Base-by-base conservation (phyloP, 305 asterid species). In the Euphrasia arctica region DNA sequence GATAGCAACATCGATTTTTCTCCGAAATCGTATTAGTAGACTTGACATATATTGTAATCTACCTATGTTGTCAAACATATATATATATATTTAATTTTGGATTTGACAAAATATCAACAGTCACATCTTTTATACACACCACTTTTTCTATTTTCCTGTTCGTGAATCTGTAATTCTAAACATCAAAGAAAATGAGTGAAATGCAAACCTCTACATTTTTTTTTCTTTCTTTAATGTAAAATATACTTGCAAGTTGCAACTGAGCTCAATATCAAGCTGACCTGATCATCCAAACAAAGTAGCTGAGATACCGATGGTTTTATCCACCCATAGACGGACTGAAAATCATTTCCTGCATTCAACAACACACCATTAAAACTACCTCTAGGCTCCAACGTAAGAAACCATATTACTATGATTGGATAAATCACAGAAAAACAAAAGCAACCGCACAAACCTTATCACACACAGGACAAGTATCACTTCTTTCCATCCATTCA, bases 401-500 rank as follows among this genome's bases (percentile, higher is more conserved):
- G 9, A 54, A 64, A 41, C 66, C 55, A 56, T 41, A 39, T 39
- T 39, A 39, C 43, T 39, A 8, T 9, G 1, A 45, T 39, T n/a
- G 25, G 18, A 8, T n/a, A 6, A 50, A 50, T 50, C 56, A 50
- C n/a, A 60, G 39, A 18, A 59, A 59, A 15, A 59, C 32, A 54
- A 36, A 39, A 39, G 43, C 10, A 3, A 57, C 27, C 15, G 51
- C 61, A 59, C 15, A n/a, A 66, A 88, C 98, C 98, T 88, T 88
- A 74, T 80, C 91, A 64, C 98, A 91, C 67, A 88, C 90, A 9
- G 96, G 95, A 72, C 96, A 88, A 2, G 87, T 88, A 45, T 88
- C 87, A 73, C 98, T 88, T 78, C 96, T 87, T 83, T 88, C 98
- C 95, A 84, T 82, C 98, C 98, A 91, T 76, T 88, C 98, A 29